Evolutionary conservation across 1,284 basidiomycete species (phyloP).

Genomic region (Peniophora sp.): DNA sequence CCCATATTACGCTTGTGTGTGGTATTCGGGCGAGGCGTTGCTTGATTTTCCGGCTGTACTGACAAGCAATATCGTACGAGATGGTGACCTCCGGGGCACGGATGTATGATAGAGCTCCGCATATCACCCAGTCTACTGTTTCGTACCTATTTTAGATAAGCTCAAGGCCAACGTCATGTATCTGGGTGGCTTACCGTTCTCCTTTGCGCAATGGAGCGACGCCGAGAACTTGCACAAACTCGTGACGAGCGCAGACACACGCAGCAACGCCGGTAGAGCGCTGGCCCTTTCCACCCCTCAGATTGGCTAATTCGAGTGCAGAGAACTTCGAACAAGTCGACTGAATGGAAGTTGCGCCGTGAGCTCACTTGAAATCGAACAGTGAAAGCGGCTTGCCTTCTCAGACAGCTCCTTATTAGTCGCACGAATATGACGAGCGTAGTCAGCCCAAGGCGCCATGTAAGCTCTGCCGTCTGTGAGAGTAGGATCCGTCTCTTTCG

Average conservation of each 20-base stretch:
- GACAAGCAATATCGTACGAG: conserved; percentile 29
- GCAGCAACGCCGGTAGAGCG: conserved; percentile 22
- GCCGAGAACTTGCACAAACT: conserved; percentile 20
- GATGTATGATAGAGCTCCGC: conserved; percentile 12
- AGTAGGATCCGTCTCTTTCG: conserved; percentile 10
- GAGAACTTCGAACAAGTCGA: conserved; percentile 9
- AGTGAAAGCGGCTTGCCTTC: neutral
- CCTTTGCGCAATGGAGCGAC: conserved; percentile 29
- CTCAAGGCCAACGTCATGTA: too few species aligned
- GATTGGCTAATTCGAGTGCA: conserved; percentile 19
- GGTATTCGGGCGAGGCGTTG: conserved; percentile 5
- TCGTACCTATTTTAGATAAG: conserved; percentile 19
- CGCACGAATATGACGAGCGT: neutral
- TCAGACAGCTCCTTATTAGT: conserved; percentile 5
- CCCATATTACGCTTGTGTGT: neutral
- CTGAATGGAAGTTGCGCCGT: conserved; percentile 17
- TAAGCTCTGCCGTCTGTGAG: conserved; percentile 17
- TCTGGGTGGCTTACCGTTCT: conserved; percentile 21
- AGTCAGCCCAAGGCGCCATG: conserved; percentile 13
- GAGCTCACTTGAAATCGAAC: too few species aligned
- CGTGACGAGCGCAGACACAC: conserved; percentile 25
- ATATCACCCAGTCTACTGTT: conserved; percentile 30
- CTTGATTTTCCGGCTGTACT: conserved; percentile 19
- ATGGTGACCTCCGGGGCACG: conserved; percentile 12
- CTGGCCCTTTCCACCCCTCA: conserved; percentile 14